These are phyloP conservation scores for Hyaloscypha variabilis DNA, from an alignment of 495 filamentous ascomycete genomes.

Conservation along the genomic window DNA sequence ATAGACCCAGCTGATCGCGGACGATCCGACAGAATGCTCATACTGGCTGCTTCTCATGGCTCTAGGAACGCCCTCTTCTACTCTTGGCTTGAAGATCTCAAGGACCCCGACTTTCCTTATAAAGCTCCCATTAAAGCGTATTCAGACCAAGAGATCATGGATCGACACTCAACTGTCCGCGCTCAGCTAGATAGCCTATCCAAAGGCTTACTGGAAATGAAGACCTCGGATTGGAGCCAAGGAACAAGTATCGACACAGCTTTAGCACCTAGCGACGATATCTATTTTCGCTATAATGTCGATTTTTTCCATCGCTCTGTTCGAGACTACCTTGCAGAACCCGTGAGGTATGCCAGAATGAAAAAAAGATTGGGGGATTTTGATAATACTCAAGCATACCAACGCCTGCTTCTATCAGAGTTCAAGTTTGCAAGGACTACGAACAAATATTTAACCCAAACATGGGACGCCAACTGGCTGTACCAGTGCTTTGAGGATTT, in stretches of 20 bases:
- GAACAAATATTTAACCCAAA: too few species aligned
- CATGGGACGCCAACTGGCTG: too few species aligned
- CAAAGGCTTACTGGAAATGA: constrained; percentile 1
- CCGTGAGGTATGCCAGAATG: too few species aligned
- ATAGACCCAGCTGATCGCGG: constrained; percentile 9
- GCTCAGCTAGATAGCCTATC: constrained; percentile 1
- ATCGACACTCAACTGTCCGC: background rate
- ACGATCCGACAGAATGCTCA: constrained; percentile 9
- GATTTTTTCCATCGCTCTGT: background rate
- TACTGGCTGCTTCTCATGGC: background rate
- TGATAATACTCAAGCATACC: too few species aligned
- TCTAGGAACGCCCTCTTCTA: constrained; percentile 2
- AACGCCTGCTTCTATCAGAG: too few species aligned
- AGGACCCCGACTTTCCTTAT: constrained; percentile 6
- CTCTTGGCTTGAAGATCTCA: constrained; percentile 16
- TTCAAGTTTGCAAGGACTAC: too few species aligned
- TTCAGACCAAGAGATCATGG: constrained; percentile 2
- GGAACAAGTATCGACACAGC: too few species aligned
- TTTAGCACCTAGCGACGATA: background rate
- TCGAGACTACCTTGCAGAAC: background rate
- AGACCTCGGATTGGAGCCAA: too few species aligned
- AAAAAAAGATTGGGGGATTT: too few species aligned
- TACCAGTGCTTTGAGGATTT: too few species aligned
- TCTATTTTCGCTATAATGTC: background rate
- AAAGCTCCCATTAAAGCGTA: background rate